Percentiles rank a stretch among this genome's conserved stretches.
phyloP scores from a whole-genome alignment of 345 rosid species.

The Boechera stricta region DNA sequence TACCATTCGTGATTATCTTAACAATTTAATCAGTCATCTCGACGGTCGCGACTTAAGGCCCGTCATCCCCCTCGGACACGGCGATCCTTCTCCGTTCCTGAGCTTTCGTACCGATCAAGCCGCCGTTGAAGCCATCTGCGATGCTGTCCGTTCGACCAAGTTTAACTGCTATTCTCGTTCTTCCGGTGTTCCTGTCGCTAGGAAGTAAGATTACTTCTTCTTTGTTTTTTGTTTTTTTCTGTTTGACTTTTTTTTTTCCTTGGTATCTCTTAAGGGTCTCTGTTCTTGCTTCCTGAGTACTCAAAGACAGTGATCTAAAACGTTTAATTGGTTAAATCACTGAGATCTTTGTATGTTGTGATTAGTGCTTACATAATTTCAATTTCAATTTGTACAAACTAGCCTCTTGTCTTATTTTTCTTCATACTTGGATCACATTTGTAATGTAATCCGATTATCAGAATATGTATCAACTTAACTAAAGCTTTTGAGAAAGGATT shows the following conservation, averaged over 20 bases:
- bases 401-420: too few species aligned
- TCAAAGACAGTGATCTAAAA: background rate
- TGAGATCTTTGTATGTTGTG: background rate
- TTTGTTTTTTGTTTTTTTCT: background rate
- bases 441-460: background rate
- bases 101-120: constrained; percentile 37
- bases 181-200: constrained; percentile 38
- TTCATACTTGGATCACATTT: background rate
- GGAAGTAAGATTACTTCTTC: constrained; percentile 30
- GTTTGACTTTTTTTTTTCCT: too few species aligned
- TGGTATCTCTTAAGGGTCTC: background rate
- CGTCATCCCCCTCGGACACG: constrained; percentile 34
- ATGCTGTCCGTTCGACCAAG: constrained; percentile 34
- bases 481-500: background rate
- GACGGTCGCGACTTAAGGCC: background rate
- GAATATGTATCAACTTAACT: background rate
- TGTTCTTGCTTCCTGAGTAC: background rate
- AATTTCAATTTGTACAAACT: too few species aligned
- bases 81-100: constrained; percentile 45
- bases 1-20: constrained; percentile 21
- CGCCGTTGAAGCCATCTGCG: constrained; percentile 39
- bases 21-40: background rate
- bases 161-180: constrained; percentile 34
- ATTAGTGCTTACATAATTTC: background rate
- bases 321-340: background rate